Evolutionary conservation across 164 flowering plant species (phyloP), one percentile per base, ranked within the genome.

Genomic region (Stephania cephalantha): DNA sequence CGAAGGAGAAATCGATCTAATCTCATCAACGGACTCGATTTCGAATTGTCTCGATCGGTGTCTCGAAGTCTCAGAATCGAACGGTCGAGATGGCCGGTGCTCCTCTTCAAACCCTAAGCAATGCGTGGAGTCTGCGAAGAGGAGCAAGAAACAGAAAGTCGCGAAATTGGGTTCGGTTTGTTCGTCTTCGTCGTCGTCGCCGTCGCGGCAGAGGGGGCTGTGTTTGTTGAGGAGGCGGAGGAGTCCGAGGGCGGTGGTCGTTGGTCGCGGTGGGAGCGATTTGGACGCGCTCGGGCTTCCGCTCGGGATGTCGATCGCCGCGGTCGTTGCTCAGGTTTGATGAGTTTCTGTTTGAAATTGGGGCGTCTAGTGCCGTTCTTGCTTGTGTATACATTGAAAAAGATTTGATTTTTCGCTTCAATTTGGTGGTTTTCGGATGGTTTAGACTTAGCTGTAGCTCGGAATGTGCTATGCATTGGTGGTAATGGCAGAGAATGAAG

Each of bases 301-400:
- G 76, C 81, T 85, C 6, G 85, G 87, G 67, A 83, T 83, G 87
- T 85, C 87, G 44, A 79, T 85, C n/a, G 87, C 86, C 50, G 85
- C 81, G 29, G 78, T 84, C 25, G 77, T 85, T 46, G 74, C 85
- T 46, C 82, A 81, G 84, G 87, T 85, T 31, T 11, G 22, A 69
- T 42, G 68, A 35, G 71, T 75, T 64, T 42, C 18, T 73, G 18
- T 50, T 20, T 45, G 20, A 76, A 68, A 67, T 25, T 67, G 35
- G 25, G 42, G 12, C 68, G 53, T 20, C 46, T 20, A 64, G 30
- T 13, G 42, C 55, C 15, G 55, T 58, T 18, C 20, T 55, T 48
- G 42, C 4, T 2, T 70, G 17, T 22, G 12, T 11, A 48, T 70
- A 7, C 12, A 35, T 70, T n/a, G 31, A 20, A 29, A 46, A 70